These are phyloP conservation scores for Knufia petricola DNA, from an alignment of 2,329 filamentous ascomycete species.

Conservation along the genomic window DNA sequence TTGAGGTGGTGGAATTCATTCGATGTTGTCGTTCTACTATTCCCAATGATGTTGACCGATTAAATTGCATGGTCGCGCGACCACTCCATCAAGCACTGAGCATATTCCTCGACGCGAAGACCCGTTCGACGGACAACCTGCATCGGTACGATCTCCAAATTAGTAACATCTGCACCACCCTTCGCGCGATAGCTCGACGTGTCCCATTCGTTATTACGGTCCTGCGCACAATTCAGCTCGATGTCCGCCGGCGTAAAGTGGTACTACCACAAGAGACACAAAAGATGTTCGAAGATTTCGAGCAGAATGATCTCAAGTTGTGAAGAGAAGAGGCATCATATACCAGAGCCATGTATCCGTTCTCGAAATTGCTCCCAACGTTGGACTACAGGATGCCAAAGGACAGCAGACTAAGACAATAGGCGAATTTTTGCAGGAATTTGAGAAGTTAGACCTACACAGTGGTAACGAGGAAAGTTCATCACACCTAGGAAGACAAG, in stretches of 20 bases:
- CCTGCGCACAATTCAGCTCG: neutral
- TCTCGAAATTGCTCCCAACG: too few relatives aligned
- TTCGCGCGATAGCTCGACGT: neutral
- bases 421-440: too few relatives aligned
- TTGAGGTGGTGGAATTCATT: too few relatives aligned
- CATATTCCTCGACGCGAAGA: neutral
- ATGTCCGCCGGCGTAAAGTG: neutral
- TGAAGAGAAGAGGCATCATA: neutral
- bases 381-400: too few relatives aligned
- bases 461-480: too few relatives aligned
- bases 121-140: neutral
- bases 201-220: neutral
- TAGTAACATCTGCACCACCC: neutral
- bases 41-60: neutral
- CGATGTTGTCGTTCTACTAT: too few relatives aligned
- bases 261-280: neutral
- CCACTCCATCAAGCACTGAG: neutral
- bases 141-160: neutral
- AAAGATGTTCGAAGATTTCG: neutral
- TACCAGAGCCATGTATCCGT: neutral
- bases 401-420: too few relatives aligned
- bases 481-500: too few relatives aligned
- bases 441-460: too few relatives aligned
- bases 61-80: neutral
- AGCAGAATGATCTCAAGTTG: neutral